phyloP scores from a whole-genome alignment of 345 rosid genomes.

The Melaleuca alternifolia region DNA sequence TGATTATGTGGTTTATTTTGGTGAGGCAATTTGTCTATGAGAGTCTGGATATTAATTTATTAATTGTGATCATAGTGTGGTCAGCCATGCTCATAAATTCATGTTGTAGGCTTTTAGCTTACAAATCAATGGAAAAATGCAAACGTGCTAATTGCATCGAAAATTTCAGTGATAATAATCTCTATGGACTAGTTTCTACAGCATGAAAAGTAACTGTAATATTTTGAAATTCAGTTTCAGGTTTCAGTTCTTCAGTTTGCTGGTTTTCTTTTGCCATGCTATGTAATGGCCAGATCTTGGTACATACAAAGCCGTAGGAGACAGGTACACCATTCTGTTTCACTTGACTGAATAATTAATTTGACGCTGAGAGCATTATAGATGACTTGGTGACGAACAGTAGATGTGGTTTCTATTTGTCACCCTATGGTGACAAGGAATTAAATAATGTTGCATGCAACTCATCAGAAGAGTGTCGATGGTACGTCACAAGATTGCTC shows the following conservation, averaged over 20 bases:
- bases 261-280: conserved; percentile 52
- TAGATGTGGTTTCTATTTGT: neutral
- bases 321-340: neutral
- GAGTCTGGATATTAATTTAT: neutral
- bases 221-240: conserved; percentile 32
- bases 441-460: neutral
- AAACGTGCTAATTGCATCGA: neutral
- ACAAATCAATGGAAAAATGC: neutral
- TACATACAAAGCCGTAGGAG: conserved; percentile 48
- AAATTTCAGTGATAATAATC: neutral
- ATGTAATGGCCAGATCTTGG: conserved; percentile 43
- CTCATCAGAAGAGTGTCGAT: neutral
- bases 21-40: neutral
- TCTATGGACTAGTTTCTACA: neutral
- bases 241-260: conserved; percentile 53
- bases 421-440: neutral
- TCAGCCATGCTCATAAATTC: neutral
- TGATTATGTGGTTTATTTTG: neutral
- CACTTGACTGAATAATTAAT: neutral
- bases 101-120: neutral
- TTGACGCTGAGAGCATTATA: neutral
- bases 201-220: neutral
- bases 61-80: neutral
- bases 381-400: neutral
- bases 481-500: neutral